A percentile compares a stretch with the other conserved stretches of the same genome.
phyloP scores from a whole-genome alignment of 441 rosid species.

The Viola pubescens region DNA sequence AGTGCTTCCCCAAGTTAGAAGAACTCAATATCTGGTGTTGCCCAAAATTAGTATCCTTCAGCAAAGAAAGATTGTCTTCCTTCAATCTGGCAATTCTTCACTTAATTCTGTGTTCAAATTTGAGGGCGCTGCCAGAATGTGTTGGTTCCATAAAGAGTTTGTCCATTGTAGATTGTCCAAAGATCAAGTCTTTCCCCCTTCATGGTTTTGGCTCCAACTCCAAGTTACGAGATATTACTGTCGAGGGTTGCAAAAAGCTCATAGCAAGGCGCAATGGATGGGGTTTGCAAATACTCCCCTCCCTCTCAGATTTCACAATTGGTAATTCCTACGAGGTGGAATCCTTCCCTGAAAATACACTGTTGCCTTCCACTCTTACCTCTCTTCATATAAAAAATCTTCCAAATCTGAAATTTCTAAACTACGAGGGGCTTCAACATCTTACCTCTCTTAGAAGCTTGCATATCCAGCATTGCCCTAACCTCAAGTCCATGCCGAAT shows the following conservation, averaged over 20 bases:
- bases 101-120: slow-evolving; percentile 11
- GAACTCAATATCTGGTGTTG: slow-evolving; percentile 8
- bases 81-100: neutral
- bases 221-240: slow-evolving; percentile 9
- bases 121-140: slow-evolving; percentile 14
- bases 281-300: slow-evolving; percentile 13
- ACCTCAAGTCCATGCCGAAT: slow-evolving; percentile 12
- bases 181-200: slow-evolving; percentile 11
- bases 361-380: slow-evolving; percentile 12
- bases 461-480: slow-evolving; percentile 14
- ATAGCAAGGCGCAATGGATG: slow-evolving; percentile 1
- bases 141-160: neutral
- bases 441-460: slow-evolving; percentile 15
- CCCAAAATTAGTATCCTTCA: neutral
- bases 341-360: slow-evolving; percentile 10
- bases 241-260: slow-evolving; percentile 1
- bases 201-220: slow-evolving; percentile 20
- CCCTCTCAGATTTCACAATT: neutral
- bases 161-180: neutral
- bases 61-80: neutral
- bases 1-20: too few relatives aligned
- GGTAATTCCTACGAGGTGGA: neutral
- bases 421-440: slow-evolving; percentile 8
- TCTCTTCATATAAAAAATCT: neutral
- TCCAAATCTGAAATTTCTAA: neutral